Evolutionary conservation across 1,139 yeast genomes (phyloP).

Genomic region (Wickerhamiella infanticola): DNA sequence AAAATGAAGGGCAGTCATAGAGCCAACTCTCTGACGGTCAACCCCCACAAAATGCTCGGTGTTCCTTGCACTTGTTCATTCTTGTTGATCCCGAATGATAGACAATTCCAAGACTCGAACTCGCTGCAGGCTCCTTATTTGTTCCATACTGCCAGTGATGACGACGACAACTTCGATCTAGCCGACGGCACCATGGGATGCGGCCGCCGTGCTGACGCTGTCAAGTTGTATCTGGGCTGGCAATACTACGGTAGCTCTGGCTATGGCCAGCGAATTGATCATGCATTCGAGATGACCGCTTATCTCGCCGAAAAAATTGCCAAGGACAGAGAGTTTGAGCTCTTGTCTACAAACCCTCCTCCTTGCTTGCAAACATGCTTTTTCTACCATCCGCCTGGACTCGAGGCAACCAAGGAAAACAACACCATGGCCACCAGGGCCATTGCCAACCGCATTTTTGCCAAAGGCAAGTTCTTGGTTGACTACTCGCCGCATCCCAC

Average conservation of each 20-base stretch:
- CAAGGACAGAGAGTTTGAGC: slow-evolving; percentile 29
- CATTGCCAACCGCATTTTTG: slow-evolving; percentile 49
- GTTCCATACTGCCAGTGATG: slow-evolving; percentile 42
- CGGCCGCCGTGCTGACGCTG: slow-evolving; percentile 72
- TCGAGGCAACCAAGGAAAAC: slow-evolving; percentile 21
- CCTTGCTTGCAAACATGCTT: slow-evolving; percentile 79
- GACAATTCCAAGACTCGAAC: slow-evolving; percentile 54
- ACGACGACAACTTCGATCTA: slow-evolving; percentile 50
- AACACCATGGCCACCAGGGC: slow-evolving; percentile 47
- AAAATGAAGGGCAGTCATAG: slow-evolving; percentile 44
- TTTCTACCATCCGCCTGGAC: slow-evolving; percentile 40
- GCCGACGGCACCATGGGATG: slow-evolving; percentile 93
- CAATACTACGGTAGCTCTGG: slow-evolving; percentile 53
- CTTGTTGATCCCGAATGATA: slow-evolving; percentile 52
- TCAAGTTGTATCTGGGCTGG: slow-evolving; percentile 72
- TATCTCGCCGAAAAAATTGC: slow-evolving; percentile 39
- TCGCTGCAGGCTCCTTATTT: slow-evolving; percentile 68
- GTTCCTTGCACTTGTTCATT: slow-evolving; percentile 81
- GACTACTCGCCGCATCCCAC: slow-evolving; percentile 64
- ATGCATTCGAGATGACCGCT: slow-evolving; percentile 49
- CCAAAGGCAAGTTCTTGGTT: slow-evolving; percentile 48
- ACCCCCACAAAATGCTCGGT: slow-evolving; percentile 87
- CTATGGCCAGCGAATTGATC: slow-evolving; percentile 44
- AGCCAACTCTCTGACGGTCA: slow-evolving; percentile 69
- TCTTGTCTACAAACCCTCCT: slow-evolving; percentile 44